Evolutionary conservation across 1,284 basidiomycete species (phyloP), one percentile per base, ranked within the genome.

Genomic region (Trametes hirsuta): DNA sequence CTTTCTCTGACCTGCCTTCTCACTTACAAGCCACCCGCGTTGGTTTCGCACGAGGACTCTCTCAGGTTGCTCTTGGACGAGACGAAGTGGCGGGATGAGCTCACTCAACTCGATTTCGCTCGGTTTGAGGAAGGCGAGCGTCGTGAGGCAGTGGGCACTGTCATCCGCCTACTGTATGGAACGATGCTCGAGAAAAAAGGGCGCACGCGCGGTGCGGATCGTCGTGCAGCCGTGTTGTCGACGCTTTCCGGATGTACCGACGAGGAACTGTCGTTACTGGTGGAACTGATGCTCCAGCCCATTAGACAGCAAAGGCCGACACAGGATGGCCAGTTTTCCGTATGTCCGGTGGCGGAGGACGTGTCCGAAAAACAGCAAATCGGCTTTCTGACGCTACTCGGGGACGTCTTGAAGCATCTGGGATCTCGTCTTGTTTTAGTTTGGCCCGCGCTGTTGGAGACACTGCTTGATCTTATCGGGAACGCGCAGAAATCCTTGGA

Each of bases 261-360:
- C 37, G 80, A 84, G 6, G 97, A 98, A 71, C 82, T 98, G 6
- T 77, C 78, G 1, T 79, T 94, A 0, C 79, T 99, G 0, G 86
- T 97, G 21, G 88, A 95, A 65, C 81, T 99, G 52, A 99, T 99
- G 95, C 75, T 98, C n/a, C 82, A 83, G 53, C 90, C 94, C 0
- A 84, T 97, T 64, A 78, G 77, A 8, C 75, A 75, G 47, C 74
- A 75, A 44, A 61, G 68, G 24, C 59, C 61, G 58, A 65, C 58
- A 42, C 39, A 39, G 30, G 42, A 52, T 2, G 64, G 62, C 12
- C 58, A 62, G 55, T 81, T 63, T 55, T 60, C 21, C 50, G 69
- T 62, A 10, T 41, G 52, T 1, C 39, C 68, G 0, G 63, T 82
- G 1, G 67, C 75, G 1, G 49, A 63, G 1, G 72, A 67, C 4